Evolutionary conservation across 192 early-diverging fungal species (phyloP), one percentile per base, ranked within the genome.

Genomic region (Chytriomyces sp.): DNA sequence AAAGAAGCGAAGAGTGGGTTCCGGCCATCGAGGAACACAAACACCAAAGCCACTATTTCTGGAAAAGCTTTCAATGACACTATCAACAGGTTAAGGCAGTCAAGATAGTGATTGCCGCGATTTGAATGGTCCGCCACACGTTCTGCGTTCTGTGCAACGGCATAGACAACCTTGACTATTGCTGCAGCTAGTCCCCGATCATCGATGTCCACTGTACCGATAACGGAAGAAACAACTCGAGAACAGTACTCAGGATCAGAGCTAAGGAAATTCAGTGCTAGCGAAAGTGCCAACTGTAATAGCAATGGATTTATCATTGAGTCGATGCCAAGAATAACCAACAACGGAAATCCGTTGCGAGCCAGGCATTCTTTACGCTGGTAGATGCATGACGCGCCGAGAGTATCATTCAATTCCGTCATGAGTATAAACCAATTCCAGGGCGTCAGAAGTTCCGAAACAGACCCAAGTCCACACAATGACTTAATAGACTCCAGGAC

Each of bases 11-110:
- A 70, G 25, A 59, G 28, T 5, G 38, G 31, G 41, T 70, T 70
- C 36, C n/a, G 2, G 10, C 22, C 28, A 41, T 70, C 68, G 22
- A 70, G 14, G 44, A 59, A 70, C 10, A 70, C 37, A 6, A 70
- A 40, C 10, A 70, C 37, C 25, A 70, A 40, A n/a, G 52, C 57
- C 53, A 70, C n/a, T n/a, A n/a, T n/a, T n/a, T n/a, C n/a, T n/a
- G n/a, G n/a, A n/a, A n/a, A n/a, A n/a, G n/a, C n/a, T n/a, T n/a
- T n/a, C n/a, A n/a, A n/a, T n/a, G n/a, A n/a, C n/a, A n/a, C n/a
- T n/a, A n/a, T n/a, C n/a, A n/a, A n/a, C n/a, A n/a, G n/a, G n/a
- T n/a, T n/a, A n/a, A n/a, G n/a, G n/a, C n/a, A n/a, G n/a, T n/a
- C n/a, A n/a, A n/a, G n/a, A n/a, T n/a, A n/a, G n/a, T n/a, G n/a